phyloP scores from a whole-genome alignment of 2,329 filamentous ascomycete genomes.

The Hypoxylon rubiginosum region DNA sequence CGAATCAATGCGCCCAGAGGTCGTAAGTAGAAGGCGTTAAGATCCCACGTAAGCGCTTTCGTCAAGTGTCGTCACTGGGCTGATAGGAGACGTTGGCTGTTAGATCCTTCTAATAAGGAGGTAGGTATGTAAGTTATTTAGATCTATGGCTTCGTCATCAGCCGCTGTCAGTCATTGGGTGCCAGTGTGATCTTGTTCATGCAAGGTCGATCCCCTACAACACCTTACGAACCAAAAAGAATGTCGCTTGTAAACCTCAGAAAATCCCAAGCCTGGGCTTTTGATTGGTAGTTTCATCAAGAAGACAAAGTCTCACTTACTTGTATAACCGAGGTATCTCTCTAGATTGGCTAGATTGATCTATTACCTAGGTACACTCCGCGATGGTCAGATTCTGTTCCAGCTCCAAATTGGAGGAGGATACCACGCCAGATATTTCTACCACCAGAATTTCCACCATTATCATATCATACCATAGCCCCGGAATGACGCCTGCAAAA shows the following conservation, averaged over 20 bases:
- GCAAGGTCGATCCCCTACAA: conserved; percentile 26
- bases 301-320: conserved; percentile 22
- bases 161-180: conserved; percentile 30
- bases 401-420: conserved; percentile 28
- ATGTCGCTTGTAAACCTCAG: not conserved
- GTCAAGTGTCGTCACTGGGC: conserved; percentile 13
- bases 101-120: not conserved
- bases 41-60: conserved; percentile 24
- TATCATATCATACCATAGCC: not conserved
- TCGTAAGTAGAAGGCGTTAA: conserved; percentile 1
- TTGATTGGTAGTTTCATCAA: conserved; percentile 34
- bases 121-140: too few species aligned
- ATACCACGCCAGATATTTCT: conserved; percentile 9
- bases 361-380: conserved; percentile 15
- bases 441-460: not conserved
- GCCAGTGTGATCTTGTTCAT: conserved; percentile 22
- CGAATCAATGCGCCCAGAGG: conserved; percentile 9
- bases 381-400: conserved; percentile 14
- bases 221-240: not conserved
- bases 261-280: conserved; percentile 21
- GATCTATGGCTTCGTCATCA: conserved; percentile 25
- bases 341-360: conserved; percentile 26
- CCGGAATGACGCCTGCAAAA: not conserved
- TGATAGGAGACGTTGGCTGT: not conserved
- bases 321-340: conserved; percentile 21